Base-by-base conservation (phyloP, 1,139 yeast species). In the Suhomyces terraborum region DNA sequence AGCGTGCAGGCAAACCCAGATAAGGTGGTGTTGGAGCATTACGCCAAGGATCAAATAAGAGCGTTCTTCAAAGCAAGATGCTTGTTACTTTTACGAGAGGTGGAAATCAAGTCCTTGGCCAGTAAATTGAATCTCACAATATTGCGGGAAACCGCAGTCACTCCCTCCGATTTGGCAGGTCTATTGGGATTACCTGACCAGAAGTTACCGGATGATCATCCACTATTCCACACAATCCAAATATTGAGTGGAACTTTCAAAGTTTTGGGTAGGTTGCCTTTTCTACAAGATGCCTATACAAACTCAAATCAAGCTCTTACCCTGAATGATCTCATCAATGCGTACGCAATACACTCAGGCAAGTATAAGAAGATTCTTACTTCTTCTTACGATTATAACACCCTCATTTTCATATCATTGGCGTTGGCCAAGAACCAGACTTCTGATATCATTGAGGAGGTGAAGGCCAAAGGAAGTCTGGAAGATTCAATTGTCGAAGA, bases 231-330 rank as follows among this genome's bases (percentile, higher is more conserved):
- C 9, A 18, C 45, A 6, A 14, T 43, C 19, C 24, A 32, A 14
- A 13, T 58, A 4, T 36, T 68, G 3, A 59, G 59, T 38, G 52
- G 59, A 4, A 52, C 64, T 1, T 55, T 64, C 38, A 56, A 50
- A 38, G 55, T 58, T 0, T 28, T 68, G 17, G 73, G 73, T 0
- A 39, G 47, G 3, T 58, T 61, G 36, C 77, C 75, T 1, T 67
- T 67, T 46, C 33, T 64, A 2, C 52, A 51, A 16, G 60, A 56
- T 19, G 40, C 46, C 21, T 24, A 32, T 1, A n/a, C n/a, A n/a
- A 23, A 25, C 8, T 38, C 36, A 2, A 14, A 7, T 0, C 48
- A 38, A 8, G 42, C 43, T 6, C 46, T 69, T 14, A 54, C 61
- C 0, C 22, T 61, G 6, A 55, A 55, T 20, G 61, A 59, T 29